phyloP scores from a whole-genome alignment of 2,329 filamentous ascomycete species.

The Microdochium nivale region DNA sequence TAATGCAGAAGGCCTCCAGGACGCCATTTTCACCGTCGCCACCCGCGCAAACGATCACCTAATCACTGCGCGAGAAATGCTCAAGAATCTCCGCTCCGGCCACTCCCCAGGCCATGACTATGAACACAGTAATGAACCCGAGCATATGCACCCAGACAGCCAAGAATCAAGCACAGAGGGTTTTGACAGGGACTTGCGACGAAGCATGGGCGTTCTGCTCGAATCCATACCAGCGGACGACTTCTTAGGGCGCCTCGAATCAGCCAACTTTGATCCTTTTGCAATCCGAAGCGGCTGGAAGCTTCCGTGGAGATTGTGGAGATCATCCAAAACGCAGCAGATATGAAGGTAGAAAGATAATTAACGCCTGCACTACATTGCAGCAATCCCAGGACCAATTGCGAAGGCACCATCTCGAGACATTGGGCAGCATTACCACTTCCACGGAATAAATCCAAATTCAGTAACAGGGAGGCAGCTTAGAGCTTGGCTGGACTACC shows the following conservation, averaged over 20 bases:
- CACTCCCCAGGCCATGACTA: slow-evolving; percentile 75
- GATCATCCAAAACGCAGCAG: slow-evolving; percentile 37
- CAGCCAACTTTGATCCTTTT: slow-evolving; percentile 76
- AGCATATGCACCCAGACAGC: slow-evolving; percentile 40
- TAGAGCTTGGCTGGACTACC: no score
- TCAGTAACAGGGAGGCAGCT: no score
- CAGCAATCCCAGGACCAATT: neutral
- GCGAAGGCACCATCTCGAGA: neutral
- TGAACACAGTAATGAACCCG: slow-evolving; percentile 75
- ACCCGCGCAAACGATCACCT: slow-evolving; percentile 93
- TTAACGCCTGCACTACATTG: neutral
- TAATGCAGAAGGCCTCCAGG: slow-evolving; percentile 69
- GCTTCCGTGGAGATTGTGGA: slow-evolving; percentile 68
- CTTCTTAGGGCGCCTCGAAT: slow-evolving; percentile 72
- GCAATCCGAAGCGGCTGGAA: slow-evolving; percentile 66
- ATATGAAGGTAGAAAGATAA: slow-evolving; percentile 24
- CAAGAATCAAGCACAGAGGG: slow-evolving; percentile 22
- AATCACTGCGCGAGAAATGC: slow-evolving; percentile 87
- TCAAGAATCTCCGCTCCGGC: slow-evolving; percentile 68
- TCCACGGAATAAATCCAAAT: no score
- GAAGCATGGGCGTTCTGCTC: slow-evolving; percentile 71
- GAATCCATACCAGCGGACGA: slow-evolving; percentile 69
- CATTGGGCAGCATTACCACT: no score
- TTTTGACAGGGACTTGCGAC: slow-evolving; percentile 35
- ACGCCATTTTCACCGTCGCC: slow-evolving; percentile 86